Conservation (phyloP, 1,139 yeast genomes). For the Yamadazyma aaseri region DNA sequence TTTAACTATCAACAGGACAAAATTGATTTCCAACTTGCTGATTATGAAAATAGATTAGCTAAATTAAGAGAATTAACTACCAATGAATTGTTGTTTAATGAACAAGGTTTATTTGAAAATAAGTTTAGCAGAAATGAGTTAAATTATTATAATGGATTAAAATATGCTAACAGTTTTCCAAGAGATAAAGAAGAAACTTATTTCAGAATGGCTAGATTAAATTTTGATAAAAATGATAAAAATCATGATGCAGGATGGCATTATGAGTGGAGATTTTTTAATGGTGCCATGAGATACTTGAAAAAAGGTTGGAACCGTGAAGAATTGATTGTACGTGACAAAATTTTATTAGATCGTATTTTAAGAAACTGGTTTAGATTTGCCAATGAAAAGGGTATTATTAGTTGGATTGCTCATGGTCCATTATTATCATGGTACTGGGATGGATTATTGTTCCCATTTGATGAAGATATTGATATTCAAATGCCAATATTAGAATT, state of each 20-base stretch:
- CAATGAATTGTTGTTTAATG: conserved; percentile 21
- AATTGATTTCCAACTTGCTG: conserved; percentile 20
- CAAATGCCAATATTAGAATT: conserved; percentile 37
- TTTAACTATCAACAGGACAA: conserved; percentile 22
- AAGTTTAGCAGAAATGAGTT: conserved; percentile 22
- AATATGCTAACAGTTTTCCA: conserved; percentile 20
- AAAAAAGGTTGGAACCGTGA: conserved; percentile 29
- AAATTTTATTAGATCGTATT: conserved; percentile 30
- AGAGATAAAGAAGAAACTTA: conserved; percentile 28
- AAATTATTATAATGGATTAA: conserved; percentile 27
- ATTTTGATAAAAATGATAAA: conserved; percentile 21
- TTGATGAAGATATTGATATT: conserved; percentile 38
- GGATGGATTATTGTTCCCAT: conserved; percentile 38
- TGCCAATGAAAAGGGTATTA: conserved; percentile 29
- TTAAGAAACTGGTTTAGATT: conserved; percentile 35
- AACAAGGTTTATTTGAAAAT: conserved; percentile 13
- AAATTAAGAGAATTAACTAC: conserved; percentile 16
- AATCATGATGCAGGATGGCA: conserved; percentile 35
- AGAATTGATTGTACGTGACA: conserved; percentile 23
- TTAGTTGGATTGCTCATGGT: conserved; percentile 44
- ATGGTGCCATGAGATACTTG: conserved; percentile 38
- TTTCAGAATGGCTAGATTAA: conserved; percentile 33
- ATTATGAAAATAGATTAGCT: conserved; percentile 17
- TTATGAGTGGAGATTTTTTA: conserved; percentile 45
- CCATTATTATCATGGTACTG: conserved; percentile 42